A percentile compares a stretch with the other conserved stretches of the same genome.
These are phyloP conservation scores for Rhizophagus prolifer DNA, from an alignment of 192 early-diverging fungal genomes.

Conservation along the genomic window DNA sequence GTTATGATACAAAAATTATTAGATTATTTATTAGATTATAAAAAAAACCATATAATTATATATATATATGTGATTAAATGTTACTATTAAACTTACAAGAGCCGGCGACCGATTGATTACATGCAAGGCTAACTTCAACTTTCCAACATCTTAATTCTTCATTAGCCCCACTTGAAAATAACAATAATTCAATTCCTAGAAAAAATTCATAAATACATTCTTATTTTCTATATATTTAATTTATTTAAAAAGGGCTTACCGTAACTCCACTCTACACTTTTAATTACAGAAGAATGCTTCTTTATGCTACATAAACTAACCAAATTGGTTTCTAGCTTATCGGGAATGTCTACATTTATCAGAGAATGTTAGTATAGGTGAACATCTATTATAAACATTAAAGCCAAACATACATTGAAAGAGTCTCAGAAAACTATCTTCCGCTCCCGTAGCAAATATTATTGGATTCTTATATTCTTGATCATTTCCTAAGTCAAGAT, in stretches of 20 bases:
- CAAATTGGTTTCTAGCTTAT: slow-evolving; percentile 15
- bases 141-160: slow-evolving; percentile 70
- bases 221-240: background rate
- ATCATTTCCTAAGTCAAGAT: background rate
- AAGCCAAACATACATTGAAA: slow-evolving; percentile 47
- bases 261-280: slow-evolving; percentile 43
- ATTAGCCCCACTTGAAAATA: slow-evolving; percentile 64
- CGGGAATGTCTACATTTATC: slow-evolving; percentile 28
- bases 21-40: background rate
- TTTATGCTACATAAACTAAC: slow-evolving; percentile 32
- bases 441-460: slow-evolving; percentile 57
- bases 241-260: slow-evolving; percentile 3
- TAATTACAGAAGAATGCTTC: slow-evolving; percentile 58
- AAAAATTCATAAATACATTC: background rate
- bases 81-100: background rate
- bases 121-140: slow-evolving; percentile 31
- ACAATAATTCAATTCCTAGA: slow-evolving; percentile 34
- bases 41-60: background rate
- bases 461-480: slow-evolving; percentile 31
- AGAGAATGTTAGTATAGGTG: no score
- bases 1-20: background rate
- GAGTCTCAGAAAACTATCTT: slow-evolving; percentile 54
- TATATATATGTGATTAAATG: background rate
- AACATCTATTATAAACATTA: no score
- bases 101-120: slow-evolving; percentile 14